These are phyloP conservation scores for Pascua sp. DNA, from an alignment of 1,284 basidiomycete species.

Conservation along the genomic window DNA sequence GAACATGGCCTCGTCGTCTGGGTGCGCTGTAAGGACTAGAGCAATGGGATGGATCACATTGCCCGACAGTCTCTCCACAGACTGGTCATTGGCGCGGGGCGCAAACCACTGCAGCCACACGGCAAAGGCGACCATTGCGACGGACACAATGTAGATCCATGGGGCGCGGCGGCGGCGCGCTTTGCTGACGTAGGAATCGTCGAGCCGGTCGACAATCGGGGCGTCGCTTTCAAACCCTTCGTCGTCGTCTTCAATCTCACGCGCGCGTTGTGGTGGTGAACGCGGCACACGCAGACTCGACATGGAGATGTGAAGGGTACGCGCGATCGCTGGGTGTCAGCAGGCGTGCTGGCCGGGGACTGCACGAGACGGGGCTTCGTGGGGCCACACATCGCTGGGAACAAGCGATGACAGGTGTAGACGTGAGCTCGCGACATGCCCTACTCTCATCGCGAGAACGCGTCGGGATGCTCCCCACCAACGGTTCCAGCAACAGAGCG, in stretches of 20 bases:
- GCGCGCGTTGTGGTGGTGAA: conserved; percentile 19
- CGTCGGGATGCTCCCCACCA: no score
- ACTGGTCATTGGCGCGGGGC: background rate
- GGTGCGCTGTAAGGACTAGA: conserved; percentile 52
- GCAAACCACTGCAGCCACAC: conserved; percentile 5
- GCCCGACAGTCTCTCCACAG: background rate
- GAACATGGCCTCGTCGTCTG: conserved; percentile 72
- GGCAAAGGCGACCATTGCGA: background rate
- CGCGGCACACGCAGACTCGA: conserved; percentile 33
- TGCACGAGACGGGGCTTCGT: no score
- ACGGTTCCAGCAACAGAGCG: no score
- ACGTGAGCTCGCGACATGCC: no score
- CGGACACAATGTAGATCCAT: background rate
- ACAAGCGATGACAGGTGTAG: no score
- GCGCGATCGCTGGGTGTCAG: conserved; percentile 27
- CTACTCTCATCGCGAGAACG: no score
- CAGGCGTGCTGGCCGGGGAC: background rate
- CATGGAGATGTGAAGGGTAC: conserved; percentile 38
- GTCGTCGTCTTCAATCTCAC: conserved; percentile 8
- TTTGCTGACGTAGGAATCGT: no score
- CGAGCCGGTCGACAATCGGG: background rate
- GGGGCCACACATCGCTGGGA: no score
- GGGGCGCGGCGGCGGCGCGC: no score
- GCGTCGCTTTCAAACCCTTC: background rate
- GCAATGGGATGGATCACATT: conserved; percentile 11